Evolutionary conservation across 2,329 filamentous ascomycete genomes (phyloP).

Genomic region (Microsporum audouinii): DNA sequence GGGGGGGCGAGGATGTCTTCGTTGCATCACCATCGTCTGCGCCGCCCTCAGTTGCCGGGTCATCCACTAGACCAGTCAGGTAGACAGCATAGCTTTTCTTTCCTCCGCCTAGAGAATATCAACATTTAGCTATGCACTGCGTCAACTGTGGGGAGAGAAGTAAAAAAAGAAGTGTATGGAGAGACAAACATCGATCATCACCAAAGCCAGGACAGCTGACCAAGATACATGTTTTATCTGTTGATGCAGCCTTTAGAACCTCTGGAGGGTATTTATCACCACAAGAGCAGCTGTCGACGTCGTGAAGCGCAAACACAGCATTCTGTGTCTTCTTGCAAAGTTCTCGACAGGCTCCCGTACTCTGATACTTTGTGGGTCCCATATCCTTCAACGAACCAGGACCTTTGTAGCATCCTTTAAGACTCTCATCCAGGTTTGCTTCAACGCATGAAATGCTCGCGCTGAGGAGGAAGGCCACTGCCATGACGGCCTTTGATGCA

Average conservation of each 20-base stretch:
- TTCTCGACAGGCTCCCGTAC: constrained; percentile 44
- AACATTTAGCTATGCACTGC: constrained; percentile 16
- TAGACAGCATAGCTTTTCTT: constrained; percentile 40
- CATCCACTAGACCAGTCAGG: constrained; percentile 38
- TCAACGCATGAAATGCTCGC: background rate
- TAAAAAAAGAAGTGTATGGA: background rate
- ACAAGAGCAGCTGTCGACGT: constrained; percentile 58
- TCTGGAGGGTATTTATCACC: constrained; percentile 56
- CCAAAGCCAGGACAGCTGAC: constrained; percentile 51
- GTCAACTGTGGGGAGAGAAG: background rate
- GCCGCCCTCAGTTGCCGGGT: constrained; percentile 21
- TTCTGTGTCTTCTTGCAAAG: constrained; percentile 39
- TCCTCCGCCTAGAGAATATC: constrained; percentile 44
- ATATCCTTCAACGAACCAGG: constrained; percentile 38
- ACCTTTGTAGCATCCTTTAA: constrained; percentile 43
- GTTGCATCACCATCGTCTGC: constrained; percentile 22
- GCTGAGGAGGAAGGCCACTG: constrained; percentile 7
- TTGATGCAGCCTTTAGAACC: background rate
- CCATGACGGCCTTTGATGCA: constrained; percentile 6
- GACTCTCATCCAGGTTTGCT: background rate
- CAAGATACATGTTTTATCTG: background rate
- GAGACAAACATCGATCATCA: constrained; percentile 51
- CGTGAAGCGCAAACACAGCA: constrained; percentile 52
- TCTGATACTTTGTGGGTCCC: constrained; percentile 43
- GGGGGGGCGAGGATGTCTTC: constrained; percentile 31